Evolutionary conservation across 345 rosid species (phyloP), one percentile per base, ranked within the genome.

Genomic region (Aquilaria sinensis): DNA sequence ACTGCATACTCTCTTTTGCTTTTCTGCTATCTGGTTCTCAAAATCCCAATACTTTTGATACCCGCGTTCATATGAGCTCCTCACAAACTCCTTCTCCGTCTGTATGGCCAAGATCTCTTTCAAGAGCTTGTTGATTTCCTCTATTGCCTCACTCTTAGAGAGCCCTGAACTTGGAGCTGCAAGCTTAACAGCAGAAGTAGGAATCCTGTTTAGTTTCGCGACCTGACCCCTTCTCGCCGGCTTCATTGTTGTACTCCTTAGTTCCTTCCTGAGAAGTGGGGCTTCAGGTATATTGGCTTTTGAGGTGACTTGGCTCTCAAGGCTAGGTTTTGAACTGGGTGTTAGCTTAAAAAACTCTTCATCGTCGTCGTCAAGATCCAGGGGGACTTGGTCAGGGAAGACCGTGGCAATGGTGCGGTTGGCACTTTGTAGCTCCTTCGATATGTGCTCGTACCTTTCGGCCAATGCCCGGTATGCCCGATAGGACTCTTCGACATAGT

Each of bases 371-470:
- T 88, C 83, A 55, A 76, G 51, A 8, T 82, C 62, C 56, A 73
- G 74, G 63, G 81, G 89, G 51, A 83, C 76, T 74, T 78, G 85
- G 61, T 89, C 96, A 5, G 93, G 96, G 47, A 82, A 89, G 32
- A 83, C 87, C 3, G 79, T 71, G 9, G 93, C 90, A 60, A 89
- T 89, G 53, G 93, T 86, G 31, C 82, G 78, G 68, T 84, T 89
- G n/a, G 93, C 96, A 23, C 81, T 79, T 70, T 89, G 93, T n/a
- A 89, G 79, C 51, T 89, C 96, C 66, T 73, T 79, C 5, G 93
- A 89, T 5, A 89, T 65, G 53, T 75, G 75, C 69, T 89, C 93
- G 34, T 72, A 84, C 13, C 90, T 78, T 72, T 90, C 95, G 7
- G 97, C 95, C 52, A 90, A 78, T 3, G 90, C 89, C 14, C 92